A percentile compares a stretch with the other conserved stretches of the same genome.
These are phyloP conservation scores for Penicillium vulpinum DNA, from an alignment of 2,329 filamentous ascomycete genomes.

Conservation along the genomic window DNA sequence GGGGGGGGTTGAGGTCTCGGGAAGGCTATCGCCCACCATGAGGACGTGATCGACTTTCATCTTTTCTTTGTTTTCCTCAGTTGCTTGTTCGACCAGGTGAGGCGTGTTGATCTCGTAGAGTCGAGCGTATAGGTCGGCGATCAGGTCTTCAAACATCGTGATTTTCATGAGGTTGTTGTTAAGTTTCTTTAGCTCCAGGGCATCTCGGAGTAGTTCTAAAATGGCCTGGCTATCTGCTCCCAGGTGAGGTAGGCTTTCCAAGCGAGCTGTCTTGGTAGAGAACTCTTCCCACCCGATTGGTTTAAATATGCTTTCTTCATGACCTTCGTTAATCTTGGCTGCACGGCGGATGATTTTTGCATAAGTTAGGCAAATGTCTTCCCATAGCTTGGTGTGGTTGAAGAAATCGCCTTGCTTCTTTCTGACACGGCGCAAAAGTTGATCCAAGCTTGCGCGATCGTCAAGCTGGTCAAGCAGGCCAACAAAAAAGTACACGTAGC, in stretches of 20 bases:
- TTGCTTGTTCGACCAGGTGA: slow-evolving; percentile 41
- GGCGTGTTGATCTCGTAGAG: slow-evolving; percentile 42
- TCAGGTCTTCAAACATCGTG: slow-evolving; percentile 84
- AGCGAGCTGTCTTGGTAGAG: slow-evolving; percentile 55
- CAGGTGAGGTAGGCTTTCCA: slow-evolving; percentile 61
- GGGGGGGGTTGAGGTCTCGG: slow-evolving; percentile 34
- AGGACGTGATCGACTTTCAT: slow-evolving; percentile 51
- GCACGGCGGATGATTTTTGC: slow-evolving; percentile 59
- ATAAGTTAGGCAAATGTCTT: slow-evolving; percentile 60
- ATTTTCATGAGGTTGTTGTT: slow-evolving; percentile 88
- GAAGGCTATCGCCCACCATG: slow-evolving; percentile 37
- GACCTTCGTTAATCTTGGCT: slow-evolving; percentile 58
- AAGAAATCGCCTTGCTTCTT: slow-evolving; percentile 77
- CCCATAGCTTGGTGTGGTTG: slow-evolving; percentile 63
- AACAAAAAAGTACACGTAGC: slow-evolving; percentile 81
- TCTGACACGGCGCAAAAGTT: slow-evolving; percentile 73
- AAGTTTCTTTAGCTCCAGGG: slow-evolving; percentile 70
- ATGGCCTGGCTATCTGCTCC: slow-evolving; percentile 48
- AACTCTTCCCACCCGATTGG: slow-evolving; percentile 66
- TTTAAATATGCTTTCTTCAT: slow-evolving; percentile 66
- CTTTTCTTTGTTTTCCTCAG: slow-evolving; percentile 48
- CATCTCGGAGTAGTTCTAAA: slow-evolving; percentile 65
- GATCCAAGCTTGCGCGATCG: slow-evolving; percentile 74
- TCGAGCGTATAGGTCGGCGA: slow-evolving; percentile 82
- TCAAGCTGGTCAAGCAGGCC: slow-evolving; percentile 70